Evolutionary conservation across 225 moss, liverwort and hornwort genomes (phyloP), one percentile per base, ranked within the genome.

Genomic region (Takakia lepidozioides): DNA sequence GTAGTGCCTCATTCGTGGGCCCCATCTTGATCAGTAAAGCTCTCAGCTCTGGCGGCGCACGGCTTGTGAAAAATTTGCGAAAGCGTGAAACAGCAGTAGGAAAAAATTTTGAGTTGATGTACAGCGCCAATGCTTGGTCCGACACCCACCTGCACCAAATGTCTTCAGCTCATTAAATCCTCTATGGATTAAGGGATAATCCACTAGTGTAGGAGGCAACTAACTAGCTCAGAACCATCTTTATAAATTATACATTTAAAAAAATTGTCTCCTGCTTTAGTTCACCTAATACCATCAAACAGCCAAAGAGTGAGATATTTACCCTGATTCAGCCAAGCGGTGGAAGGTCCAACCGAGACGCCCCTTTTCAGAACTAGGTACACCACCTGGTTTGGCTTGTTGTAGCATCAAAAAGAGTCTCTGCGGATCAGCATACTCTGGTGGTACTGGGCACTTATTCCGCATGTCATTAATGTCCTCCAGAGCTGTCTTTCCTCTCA

Each of bases 31-130:
- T 53, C 15, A 91, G 25, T 26, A 71, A 39, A 27, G 73, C 66
- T 54, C 91, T 73, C 4, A 98, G 68, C 52, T 87, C 85, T 21
- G 54, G 56, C 18, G 78, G 65, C 42, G 85, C 83, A 45, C 72
- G 80, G 74, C 75, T 73, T 30, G 75, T 67, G 55, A 98, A 85
- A 40, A 73, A 87, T 51, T 76, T 98, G 16, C 98, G 91, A 51
- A 98, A 98, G 23, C 64, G 70, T 8, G 91, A 78, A 29, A 72
- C 73, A 29, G 98, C 87, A 32, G 62, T 78, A 19, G 87, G 98
- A 28, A 87, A 98, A 55, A 98, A 87, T 63, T 98, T 98, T 15
- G 98, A 98, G 60, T 98, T 98, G 64, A 98, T 85, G 36, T 79
- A 98, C 17, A 98, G 62, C 1, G 91, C 87, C 40, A 85, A 56